phyloP scores from a whole-genome alignment of 352 stramenopile species.

The Stephanocyclus meneghinianus region DNA sequence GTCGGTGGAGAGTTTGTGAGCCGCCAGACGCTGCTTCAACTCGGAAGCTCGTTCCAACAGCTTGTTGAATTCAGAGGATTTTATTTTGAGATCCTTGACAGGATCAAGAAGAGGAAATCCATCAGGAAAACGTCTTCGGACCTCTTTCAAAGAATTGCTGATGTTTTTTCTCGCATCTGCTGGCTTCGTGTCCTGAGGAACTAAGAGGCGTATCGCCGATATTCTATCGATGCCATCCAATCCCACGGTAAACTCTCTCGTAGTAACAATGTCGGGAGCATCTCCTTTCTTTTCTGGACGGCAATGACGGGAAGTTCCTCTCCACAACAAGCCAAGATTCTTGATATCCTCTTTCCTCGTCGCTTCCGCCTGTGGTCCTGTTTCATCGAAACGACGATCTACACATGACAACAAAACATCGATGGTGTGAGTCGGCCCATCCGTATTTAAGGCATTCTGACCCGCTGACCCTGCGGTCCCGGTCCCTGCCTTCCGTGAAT shows the following conservation, averaged over 20 bases:
- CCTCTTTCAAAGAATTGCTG: slow-evolving; percentile 78
- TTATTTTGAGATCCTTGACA: slow-evolving; percentile 92
- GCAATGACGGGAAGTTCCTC: slow-evolving; percentile 61
- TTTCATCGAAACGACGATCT: slow-evolving; percentile 74
- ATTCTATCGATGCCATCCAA: slow-evolving; percentile 80
- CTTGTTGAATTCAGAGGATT: slow-evolving; percentile 88
- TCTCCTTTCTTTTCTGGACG: slow-evolving; percentile 59
- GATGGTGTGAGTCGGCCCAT: slow-evolving; percentile 65
- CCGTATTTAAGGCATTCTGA: slow-evolving; percentile 50
- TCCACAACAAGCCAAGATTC: slow-evolving; percentile 67
- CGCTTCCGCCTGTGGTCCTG: slow-evolving; percentile 37
- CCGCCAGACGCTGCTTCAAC: slow-evolving; percentile 55
- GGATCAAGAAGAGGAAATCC: slow-evolving; percentile 89
- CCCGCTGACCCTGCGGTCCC: slow-evolving; percentile 62
- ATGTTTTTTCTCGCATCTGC: slow-evolving; percentile 72
- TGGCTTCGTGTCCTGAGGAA: slow-evolving; percentile 74
- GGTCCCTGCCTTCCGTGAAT: slow-evolving; percentile 64
- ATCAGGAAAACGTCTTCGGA: slow-evolving; percentile 78
- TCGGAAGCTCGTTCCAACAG: slow-evolving; percentile 85
- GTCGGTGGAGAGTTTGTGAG: slow-evolving; percentile 60
- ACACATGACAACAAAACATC: slow-evolving; percentile 82
- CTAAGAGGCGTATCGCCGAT: slow-evolving; percentile 80
- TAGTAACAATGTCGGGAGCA: slow-evolving; percentile 56
- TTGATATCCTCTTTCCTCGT: slow-evolving; percentile 63
- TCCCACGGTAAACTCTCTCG: slow-evolving; percentile 78